These are phyloP conservation scores for Pleurozium schreberi DNA, from an alignment of 225 moss, liverwort and hornwort species.

Conservation along the genomic window DNA sequence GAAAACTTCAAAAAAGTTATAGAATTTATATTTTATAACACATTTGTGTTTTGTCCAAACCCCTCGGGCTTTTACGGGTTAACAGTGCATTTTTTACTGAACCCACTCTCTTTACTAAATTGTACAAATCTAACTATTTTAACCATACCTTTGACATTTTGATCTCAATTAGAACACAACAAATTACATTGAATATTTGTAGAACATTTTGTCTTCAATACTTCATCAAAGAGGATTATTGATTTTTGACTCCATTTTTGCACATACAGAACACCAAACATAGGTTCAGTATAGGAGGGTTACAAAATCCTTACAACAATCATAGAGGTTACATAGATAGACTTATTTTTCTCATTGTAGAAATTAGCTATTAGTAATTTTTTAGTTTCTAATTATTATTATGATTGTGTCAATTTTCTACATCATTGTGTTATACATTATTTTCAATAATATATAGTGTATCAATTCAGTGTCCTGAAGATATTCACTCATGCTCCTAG, in stretches of 20 bases:
- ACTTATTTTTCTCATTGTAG: background rate
- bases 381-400: background rate
- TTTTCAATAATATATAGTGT: background rate
- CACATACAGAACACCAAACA: background rate
- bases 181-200: background rate
- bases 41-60: too few relatives aligned
- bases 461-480: background rate
- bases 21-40: too few relatives aligned
- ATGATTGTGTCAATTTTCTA: background rate
- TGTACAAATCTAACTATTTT: too few relatives aligned
- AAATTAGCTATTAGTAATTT: background rate
- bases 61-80: too few relatives aligned
- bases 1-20: too few relatives aligned
- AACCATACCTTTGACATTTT: too few relatives aligned
- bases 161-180: background rate
- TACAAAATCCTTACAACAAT: background rate
- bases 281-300: background rate
- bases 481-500: accelerated
- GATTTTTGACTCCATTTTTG: background rate
- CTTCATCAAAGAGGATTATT: background rate
- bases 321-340: accelerated
- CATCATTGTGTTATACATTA: background rate
- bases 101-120: too few relatives aligned
- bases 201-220: background rate
- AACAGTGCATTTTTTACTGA: too few relatives aligned